Evolutionary conservation across 768 basidiomycete genomes (phyloP).

Genomic region (Mycena olivaceomarginata): DNA sequence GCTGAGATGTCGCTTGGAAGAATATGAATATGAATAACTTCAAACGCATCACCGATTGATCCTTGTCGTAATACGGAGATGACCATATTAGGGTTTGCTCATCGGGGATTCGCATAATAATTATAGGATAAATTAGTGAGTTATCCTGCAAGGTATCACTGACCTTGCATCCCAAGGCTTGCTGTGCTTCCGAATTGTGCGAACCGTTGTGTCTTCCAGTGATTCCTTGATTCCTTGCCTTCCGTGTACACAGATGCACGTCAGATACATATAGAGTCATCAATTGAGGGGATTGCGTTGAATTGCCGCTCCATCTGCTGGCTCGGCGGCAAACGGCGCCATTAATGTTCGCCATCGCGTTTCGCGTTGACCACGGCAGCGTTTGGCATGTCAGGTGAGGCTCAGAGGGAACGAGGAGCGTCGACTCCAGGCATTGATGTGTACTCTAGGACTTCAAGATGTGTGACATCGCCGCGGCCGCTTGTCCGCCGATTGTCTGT

Average conservation of each 20-base stretch:
- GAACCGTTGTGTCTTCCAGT: neutral
- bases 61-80: constrained; percentile 11
- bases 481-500: neutral
- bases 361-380: constrained; percentile 23
- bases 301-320: neutral
- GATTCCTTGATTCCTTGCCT: neutral
- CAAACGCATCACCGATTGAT: constrained; percentile 18
- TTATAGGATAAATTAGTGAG: neutral
- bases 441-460: too few species aligned
- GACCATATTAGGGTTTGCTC: neutral
- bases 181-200: neutral
- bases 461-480: neutral
- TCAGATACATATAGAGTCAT: neutral
- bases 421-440: neutral
- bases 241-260: neutral
- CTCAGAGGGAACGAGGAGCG: neutral
- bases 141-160: neutral
- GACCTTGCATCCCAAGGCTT: neutral
- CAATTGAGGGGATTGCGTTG: neutral
- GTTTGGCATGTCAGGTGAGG: constrained; percentile 8
- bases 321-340: neutral
- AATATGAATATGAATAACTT: neutral
- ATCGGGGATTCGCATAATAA: neutral
- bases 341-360: neutral
- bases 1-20: neutral